phyloP scores from a whole-genome alignment of 129 eudicot species.

The Flaveria trinervia region DNA sequence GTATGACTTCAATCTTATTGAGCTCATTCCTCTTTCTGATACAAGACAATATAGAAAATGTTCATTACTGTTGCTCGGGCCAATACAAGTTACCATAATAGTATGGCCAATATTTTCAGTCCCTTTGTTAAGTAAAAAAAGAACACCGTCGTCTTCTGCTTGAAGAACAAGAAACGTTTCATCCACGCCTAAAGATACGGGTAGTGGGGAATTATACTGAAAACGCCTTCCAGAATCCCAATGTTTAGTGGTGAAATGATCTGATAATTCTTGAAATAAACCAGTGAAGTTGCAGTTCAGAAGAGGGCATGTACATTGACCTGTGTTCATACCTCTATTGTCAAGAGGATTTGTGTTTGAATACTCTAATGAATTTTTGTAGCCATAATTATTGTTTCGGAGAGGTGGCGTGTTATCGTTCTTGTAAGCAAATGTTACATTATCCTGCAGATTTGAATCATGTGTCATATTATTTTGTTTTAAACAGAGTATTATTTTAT shows the following conservation, averaged over 20 bases:
- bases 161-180: constrained; percentile 67
- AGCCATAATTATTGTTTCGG: constrained; percentile 48
- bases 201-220: constrained; percentile 55
- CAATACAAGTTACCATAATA: constrained; percentile 56
- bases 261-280: constrained; percentile 48
- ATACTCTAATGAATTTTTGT: constrained; percentile 41
- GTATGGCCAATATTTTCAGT: constrained; percentile 71
- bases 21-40: constrained; percentile 63
- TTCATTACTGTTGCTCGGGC: constrained; percentile 56
- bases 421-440: constrained; percentile 41
- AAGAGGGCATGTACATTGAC: constrained; percentile 61
- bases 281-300: constrained; percentile 60
- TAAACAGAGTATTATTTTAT: background rate
- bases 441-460: constrained; percentile 28
- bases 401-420: constrained; percentile 36
- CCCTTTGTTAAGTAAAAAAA: constrained; percentile 67
- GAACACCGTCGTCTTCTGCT: constrained; percentile 73
- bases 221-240: constrained; percentile 79
- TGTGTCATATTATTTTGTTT: background rate
- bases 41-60: constrained; percentile 58
- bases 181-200: constrained; percentile 56
- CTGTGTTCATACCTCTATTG: constrained; percentile 39
- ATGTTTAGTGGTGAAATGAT: constrained; percentile 68
- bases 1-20: constrained; percentile 61
- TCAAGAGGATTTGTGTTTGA: constrained; percentile 41